Percentiles rank a stretch among this genome's conserved stretches.
phyloP scores from a whole-genome alignment of 192 early-diverging fungal species.

The Cladochytrium replicatum region DNA sequence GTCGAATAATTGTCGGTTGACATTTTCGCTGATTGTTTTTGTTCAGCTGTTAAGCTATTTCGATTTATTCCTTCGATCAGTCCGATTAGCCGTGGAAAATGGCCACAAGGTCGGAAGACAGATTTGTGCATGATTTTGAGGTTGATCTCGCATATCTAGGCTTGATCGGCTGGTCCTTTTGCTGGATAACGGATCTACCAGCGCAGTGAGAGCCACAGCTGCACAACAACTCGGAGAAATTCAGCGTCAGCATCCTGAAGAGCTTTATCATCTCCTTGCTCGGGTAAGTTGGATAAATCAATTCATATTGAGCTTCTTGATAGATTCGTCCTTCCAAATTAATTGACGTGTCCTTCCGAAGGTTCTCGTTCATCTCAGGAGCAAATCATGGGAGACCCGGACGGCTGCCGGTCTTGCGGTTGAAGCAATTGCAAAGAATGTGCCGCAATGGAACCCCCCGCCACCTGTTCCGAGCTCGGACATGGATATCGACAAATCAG shows the following conservation, averaged over 20 bases:
- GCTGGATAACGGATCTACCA: conserved; percentile 87
- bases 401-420: conserved; percentile 87
- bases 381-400: conserved; percentile 90
- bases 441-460: conserved; percentile 72
- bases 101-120: too few species aligned
- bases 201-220: conserved; percentile 75
- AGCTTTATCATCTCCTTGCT: conserved; percentile 78
- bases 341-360: conserved; percentile 24
- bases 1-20: too few species aligned
- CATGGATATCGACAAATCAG: conserved; percentile 14
- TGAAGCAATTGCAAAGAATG: conserved; percentile 82
- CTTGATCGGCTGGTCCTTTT: conserved; percentile 89
- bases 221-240: conserved; percentile 93
- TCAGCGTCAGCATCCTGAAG: conserved; percentile 86
- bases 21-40: too few species aligned
- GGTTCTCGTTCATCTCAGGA: conserved; percentile 78
- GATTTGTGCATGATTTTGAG: conserved; percentile 1
- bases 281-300: conserved; percentile 39
- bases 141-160: conserved; percentile 30
- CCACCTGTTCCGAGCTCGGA: neutral
- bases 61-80: too few species aligned
- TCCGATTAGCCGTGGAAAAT: too few species aligned
- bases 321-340: conserved; percentile 2
- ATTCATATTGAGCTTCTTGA: conserved; percentile 15
- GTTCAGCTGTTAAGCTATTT: too few species aligned